These are phyloP conservation scores for Amphirosellinia nigrospora DNA, from an alignment of 495 filamentous ascomycete genomes.

Conservation along the genomic window DNA sequence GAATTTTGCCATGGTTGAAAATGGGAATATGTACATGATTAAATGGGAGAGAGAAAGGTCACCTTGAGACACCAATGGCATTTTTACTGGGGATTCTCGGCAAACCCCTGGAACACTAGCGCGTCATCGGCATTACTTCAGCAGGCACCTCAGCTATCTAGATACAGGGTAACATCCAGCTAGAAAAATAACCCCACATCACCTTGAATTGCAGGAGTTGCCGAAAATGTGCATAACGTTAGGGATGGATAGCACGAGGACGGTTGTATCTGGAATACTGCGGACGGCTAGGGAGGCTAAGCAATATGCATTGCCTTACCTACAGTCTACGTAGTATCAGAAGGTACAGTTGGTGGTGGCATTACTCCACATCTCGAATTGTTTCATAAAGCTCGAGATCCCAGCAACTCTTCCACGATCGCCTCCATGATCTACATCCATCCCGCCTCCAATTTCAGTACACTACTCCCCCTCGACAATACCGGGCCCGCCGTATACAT, in stretches of 20 bases:
- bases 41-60: background rate
- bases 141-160: no score
- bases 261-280: constrained; percentile 3
- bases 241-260: background rate
- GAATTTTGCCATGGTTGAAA: background rate
- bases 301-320: background rate
- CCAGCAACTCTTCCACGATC: background rate
- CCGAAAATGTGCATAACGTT: constrained; percentile 18
- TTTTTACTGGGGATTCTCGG: background rate
- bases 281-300: background rate
- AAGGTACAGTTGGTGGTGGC: background rate
- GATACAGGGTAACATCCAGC: background rate
- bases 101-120: background rate
- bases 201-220: background rate
- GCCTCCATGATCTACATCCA: background rate
- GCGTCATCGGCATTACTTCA: background rate
- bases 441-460: background rate
- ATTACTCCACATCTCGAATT: constrained; percentile 6
- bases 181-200: background rate
- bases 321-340: no score
- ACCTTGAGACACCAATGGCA: background rate
- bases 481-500: background rate
- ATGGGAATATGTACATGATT: background rate
- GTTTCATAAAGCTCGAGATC: background rate
- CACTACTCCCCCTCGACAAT: background rate